These are phyloP conservation scores for Candida pini DNA, from an alignment of 805 yeast genomes.

Conservation along the genomic window DNA sequence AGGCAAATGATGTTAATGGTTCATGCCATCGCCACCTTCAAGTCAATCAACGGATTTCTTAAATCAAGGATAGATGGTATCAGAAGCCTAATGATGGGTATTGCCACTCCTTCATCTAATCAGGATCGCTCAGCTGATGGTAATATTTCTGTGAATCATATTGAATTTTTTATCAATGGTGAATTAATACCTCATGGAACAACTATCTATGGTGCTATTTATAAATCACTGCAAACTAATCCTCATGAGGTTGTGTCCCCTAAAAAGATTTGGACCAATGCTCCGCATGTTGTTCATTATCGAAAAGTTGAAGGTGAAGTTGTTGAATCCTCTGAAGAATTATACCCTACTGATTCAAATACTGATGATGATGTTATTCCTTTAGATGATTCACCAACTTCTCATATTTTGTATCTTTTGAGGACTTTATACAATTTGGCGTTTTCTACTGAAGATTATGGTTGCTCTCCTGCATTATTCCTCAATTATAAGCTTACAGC, in stretches of 20 bases:
- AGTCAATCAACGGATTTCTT: constrained; percentile 43
- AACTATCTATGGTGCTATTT: constrained; percentile 73
- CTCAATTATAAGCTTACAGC: constrained; percentile 79
- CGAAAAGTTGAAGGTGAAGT: constrained; percentile 30
- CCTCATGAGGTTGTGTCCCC: constrained; percentile 40
- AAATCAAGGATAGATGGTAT: constrained; percentile 34
- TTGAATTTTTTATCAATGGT: constrained; percentile 53
- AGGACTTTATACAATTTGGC: constrained; percentile 41
- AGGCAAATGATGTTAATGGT: constrained; percentile 39
- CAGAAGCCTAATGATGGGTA: constrained; percentile 17
- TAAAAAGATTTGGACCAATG: constrained; percentile 50
- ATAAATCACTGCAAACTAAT: constrained; percentile 39
- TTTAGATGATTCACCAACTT: constrained; percentile 29
- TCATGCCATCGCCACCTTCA: constrained; percentile 58
- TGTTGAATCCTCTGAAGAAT: constrained; percentile 23
- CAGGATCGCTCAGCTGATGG: no score
- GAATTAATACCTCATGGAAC: constrained; percentile 56
- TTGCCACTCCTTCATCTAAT: constrained; percentile 13
- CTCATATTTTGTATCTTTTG: constrained; percentile 41
- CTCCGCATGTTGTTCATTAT: constrained; percentile 46
- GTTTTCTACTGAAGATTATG: constrained; percentile 16
- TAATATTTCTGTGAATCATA: not conserved
- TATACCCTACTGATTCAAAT: constrained; percentile 24
- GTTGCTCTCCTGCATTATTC: constrained; percentile 36
- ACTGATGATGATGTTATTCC: constrained; percentile 27